Evolutionary conservation across 108 stramenopile species (phyloP), one percentile per base, ranked within the genome.

Genomic region (Cyclotella atomus): DNA sequence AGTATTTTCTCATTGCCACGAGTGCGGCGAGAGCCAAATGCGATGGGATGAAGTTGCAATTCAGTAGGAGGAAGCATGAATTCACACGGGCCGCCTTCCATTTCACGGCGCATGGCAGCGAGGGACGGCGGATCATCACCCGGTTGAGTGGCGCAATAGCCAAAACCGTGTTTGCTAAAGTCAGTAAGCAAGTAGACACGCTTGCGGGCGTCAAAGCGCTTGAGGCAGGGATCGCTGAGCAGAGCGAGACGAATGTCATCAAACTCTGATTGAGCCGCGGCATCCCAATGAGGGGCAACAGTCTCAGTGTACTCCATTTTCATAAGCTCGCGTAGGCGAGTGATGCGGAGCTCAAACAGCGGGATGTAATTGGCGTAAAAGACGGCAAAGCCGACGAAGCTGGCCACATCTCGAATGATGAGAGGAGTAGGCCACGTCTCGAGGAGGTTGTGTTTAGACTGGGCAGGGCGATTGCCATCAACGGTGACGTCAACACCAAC

Each of bases 301-400:
- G 2, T 7, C 50, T 30, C 27, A 8, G 7, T 19, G 66, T 67
- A 67, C 2, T 67, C 66, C 2, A n/a, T 3, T 6, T 35, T 17
- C 32, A 53, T 53, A 8, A 67, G n/a, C 20, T 33, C n/a, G 21
- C 68, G 38, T 6, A 69, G 38, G 23, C 5, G 14, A 1, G 2
- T 9, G 0, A 74, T 25, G 1, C 62, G 55, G 0, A 65, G 3
- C 23, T 74, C 63, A 20, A 74, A 65, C 23, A 50, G 1, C 19
- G 73, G 73, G 9, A 74, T 74, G 55, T 63, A 65, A 1, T 7
- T 5, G 1, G 43, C 24, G 21, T 65, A 65, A 30, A 74, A 74
- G 23, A 32, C 24, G 2, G 44, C 36, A 29, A 74, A 74, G 1
- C 73, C 63, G 0, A 72, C 34, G 3, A 72, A 72, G 4, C 35